Evolutionary conservation across 1,284 basidiomycete genomes (phyloP).

Genomic region (Pyrrhoderma noxium): DNA sequence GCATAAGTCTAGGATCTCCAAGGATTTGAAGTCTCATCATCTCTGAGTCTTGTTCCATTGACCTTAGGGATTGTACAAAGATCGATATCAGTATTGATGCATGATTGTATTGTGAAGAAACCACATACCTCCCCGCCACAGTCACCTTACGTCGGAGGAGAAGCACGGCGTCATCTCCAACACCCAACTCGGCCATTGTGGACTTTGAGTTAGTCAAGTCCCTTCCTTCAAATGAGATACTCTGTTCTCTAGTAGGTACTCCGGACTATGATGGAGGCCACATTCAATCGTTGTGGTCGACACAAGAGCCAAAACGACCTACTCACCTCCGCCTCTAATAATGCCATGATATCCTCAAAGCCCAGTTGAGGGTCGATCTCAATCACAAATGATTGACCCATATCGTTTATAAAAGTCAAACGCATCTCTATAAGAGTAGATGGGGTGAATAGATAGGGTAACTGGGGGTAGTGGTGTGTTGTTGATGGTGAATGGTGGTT

Average conservation of each 20-base stretch:
- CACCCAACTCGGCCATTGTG: constrained; percentile 58
- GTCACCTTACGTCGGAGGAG: constrained; percentile 55
- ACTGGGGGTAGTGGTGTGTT: background rate
- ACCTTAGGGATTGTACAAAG: constrained; percentile 29
- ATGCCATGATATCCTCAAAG: constrained; percentile 81
- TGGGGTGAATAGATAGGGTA: constrained; percentile 4
- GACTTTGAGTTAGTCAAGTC: constrained; percentile 58
- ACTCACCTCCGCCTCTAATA: constrained; percentile 84
- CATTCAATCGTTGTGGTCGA: constrained; percentile 1
- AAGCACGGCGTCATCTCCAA: constrained; percentile 58
- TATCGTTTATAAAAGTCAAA: constrained; percentile 73
- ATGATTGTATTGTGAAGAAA: constrained; percentile 1
- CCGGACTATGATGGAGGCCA: constrained; percentile 56
- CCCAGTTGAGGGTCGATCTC: constrained; percentile 87
- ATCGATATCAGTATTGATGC: constrained; percentile 6
- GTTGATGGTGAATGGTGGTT: background rate
- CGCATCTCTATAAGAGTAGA: constrained; percentile 45
- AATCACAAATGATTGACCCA: constrained; percentile 67
- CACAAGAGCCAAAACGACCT: constrained; percentile 6
- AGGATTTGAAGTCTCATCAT: constrained; percentile 85
- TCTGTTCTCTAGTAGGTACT: constrained; percentile 63
- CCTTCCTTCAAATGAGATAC: constrained; percentile 55
- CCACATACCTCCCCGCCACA: constrained; percentile 54
- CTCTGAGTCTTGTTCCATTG: constrained; percentile 75
- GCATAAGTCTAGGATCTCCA: constrained; percentile 76